Evolutionary conservation across 345 rosid genomes (phyloP).

Genomic region (Brassica juncea): DNA sequence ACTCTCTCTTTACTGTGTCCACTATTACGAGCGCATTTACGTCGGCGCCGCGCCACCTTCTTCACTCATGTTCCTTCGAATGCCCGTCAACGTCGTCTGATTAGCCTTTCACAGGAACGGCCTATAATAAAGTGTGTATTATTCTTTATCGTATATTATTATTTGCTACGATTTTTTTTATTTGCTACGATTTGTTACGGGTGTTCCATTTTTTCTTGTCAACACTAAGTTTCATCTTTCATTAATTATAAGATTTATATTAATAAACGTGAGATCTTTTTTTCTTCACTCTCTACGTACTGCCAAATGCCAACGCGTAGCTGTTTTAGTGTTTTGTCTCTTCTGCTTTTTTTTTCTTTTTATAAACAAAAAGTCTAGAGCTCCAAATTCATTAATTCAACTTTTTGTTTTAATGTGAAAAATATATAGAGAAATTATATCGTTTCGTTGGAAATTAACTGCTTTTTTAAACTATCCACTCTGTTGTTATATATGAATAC

Average conservation of each 20-base stretch:
- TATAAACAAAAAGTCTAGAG: not conserved
- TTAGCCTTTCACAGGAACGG: not conserved
- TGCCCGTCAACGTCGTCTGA: conserved; percentile 68
- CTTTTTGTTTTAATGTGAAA: conserved; percentile 3
- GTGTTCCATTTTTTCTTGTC: conserved; percentile 3
- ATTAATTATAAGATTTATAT: conserved; percentile 26
- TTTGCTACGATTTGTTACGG: conserved; percentile 4
- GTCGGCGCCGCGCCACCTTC: conserved; percentile 59
- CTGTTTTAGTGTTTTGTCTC: conserved; percentile 30
- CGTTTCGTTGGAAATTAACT: not conserved
- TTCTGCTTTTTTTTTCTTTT: not conserved
- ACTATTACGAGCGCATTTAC: conserved; percentile 71
- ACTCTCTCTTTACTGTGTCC: conserved; percentile 78
- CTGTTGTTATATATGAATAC: too few relatives aligned
- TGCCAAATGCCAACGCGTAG: conserved; percentile 33
- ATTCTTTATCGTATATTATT: conserved; percentile 31
- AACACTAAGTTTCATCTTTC: not conserved
- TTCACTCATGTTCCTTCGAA: conserved; percentile 87
- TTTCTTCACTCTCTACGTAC: conserved; percentile 12
- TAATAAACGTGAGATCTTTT: conserved; percentile 25
- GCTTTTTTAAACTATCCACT: too few relatives aligned
- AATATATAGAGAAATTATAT: not conserved
- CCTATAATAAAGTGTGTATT: conserved; percentile 10
- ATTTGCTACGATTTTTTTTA: conserved; percentile 5
- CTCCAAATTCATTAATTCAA: not conserved